Conservation (phyloP, 495 filamentous ascomycete species). For the Tricharina praecox region DNA sequence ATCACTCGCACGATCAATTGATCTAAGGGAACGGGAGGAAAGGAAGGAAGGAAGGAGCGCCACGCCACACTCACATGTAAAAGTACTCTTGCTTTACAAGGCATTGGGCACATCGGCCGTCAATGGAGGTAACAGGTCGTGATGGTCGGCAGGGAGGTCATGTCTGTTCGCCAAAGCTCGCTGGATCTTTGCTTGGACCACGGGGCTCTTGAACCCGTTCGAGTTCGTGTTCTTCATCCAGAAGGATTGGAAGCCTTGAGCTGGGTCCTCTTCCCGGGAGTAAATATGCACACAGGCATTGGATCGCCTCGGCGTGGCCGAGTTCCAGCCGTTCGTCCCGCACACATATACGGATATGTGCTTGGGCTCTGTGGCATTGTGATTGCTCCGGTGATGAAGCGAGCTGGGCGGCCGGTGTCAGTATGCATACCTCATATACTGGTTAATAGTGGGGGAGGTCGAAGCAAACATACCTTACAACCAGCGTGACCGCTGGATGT, state of each 20-base stretch:
- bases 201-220: not conserved
- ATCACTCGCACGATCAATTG: no score
- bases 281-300: constrained; percentile 7
- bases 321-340: not conserved
- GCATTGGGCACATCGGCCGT: no score
- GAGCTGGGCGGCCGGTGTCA: no score
- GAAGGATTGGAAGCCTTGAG: not conserved
- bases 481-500: not conserved
- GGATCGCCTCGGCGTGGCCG: not conserved
- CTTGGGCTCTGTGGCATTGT: not conserved
- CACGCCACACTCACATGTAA: no score
- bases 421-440: not conserved
- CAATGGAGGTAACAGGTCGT: no score
- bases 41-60: no score
- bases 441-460: not conserved
- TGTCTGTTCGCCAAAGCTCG: not conserved
- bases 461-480: not conserved
- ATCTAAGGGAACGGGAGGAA: no score
- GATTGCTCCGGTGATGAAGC: not conserved
- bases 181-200: not conserved
- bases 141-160: no score
- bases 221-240: constrained; percentile 4
- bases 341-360: constrained; percentile 1
- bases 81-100: no score
- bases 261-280: not conserved